Conservation (phyloP, 1,284 basidiomycete genomes). For the Peniophora sp. region DNA sequence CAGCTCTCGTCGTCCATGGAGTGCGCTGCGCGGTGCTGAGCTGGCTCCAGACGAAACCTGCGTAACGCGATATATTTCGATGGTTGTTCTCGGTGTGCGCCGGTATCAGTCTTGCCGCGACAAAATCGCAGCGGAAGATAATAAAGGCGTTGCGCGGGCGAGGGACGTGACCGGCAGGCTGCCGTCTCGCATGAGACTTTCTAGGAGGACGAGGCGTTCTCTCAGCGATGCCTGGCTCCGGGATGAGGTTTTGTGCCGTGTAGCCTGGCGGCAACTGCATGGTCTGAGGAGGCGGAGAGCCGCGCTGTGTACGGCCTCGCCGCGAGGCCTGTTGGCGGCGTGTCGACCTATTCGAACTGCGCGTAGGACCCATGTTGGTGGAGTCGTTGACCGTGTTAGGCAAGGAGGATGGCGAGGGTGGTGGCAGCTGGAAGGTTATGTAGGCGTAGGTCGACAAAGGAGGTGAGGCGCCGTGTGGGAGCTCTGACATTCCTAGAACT, state of each 20-base stretch:
- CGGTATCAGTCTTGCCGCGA: conserved; percentile 36
- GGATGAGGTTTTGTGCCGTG: background rate
- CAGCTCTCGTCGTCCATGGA: conserved; percentile 46
- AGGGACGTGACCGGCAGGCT: conserved; percentile 54
- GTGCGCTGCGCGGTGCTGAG: conserved; percentile 34
- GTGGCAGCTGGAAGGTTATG: too few species aligned
- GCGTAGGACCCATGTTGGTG: too few species aligned
- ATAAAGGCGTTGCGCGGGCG: conserved; percentile 86
- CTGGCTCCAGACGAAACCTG: conserved; percentile 44
- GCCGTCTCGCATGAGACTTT: conserved; percentile 38
- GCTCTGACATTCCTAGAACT: too few species aligned
- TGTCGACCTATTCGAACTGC: too few species aligned
- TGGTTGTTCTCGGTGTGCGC: conserved; percentile 41
- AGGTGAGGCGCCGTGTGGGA: too few species aligned
- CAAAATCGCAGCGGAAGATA: conserved; percentile 68
- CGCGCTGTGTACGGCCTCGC: too few species aligned
- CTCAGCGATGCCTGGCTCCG: background rate
- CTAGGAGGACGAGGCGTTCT: conserved; percentile 12
- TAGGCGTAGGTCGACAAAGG: too few species aligned
- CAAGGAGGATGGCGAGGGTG: too few species aligned
- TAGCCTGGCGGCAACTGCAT: too few species aligned
- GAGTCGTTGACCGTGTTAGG: too few species aligned
- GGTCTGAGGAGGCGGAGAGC: too few species aligned
- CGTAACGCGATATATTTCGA: conserved; percentile 49
- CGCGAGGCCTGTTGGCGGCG: too few species aligned